Base-by-base conservation (phyloP, 805 yeast genomes). In the Lipomyces kockii region DNA sequence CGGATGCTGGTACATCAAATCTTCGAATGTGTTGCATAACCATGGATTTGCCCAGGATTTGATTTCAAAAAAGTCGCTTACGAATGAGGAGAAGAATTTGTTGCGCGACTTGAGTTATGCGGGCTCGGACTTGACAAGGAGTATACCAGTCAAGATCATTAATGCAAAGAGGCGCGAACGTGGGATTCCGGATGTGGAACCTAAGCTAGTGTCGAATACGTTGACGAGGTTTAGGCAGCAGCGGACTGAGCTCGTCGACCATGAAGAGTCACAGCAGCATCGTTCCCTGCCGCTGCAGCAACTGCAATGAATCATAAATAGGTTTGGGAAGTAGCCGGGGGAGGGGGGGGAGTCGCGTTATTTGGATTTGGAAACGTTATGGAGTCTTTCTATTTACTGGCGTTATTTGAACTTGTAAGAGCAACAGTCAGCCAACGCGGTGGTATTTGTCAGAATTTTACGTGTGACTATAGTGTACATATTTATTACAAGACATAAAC, bases 111-210 rank as follows among this genome's bases (percentile, higher is more conserved):
- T 67, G 60, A 65, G 69, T 46, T 67, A 67, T 49, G 70, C 66
- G 3, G 71, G 70, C 9, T 27, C 70, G 22, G 63, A 66, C 55
- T 52, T 67, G 20, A 56, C 71, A 14, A 58, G 71, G 29, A 57
- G 39, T 55, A 67, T 67, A 7, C 65, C 71, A 5, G 71, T 67
- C 20, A 62, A 53, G 51, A 66, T 67, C 20, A 67, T 67, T 29
- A 65, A 67, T 32, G 69, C 71, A 22, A 67, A 67, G 55, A 27
- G 71, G 14, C 37, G 58, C 4, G 71, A 67, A 35, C 54, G 60
- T 5, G 70, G 70, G 9, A 37, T 67, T 5, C 71, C 71, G 17
- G 69, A 64, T n/a, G 70, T 67, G 12, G 71, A 67, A 32, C 71
- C 71, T 5, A 67, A 67, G 27, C 56, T 67, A 9, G 71, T 67